phyloP scores from a whole-genome alignment of 164 flowering plant species.

The Berberis thunbergii region DNA sequence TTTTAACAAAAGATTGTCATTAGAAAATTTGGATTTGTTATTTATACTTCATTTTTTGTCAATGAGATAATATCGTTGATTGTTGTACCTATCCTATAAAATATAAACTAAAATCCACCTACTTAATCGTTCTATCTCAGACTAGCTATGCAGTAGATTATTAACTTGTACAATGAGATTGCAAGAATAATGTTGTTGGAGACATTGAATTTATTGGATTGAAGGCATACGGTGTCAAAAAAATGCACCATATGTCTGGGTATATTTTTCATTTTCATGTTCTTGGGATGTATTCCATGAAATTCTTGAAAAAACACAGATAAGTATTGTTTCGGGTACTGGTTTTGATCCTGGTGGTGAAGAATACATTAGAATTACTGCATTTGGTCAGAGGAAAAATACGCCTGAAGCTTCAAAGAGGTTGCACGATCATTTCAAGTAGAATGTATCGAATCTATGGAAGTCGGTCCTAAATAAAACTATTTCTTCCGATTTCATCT shows the following conservation, averaged over 20 bases:
- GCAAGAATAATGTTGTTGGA: constrained; percentile 47
- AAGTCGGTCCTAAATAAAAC: no score
- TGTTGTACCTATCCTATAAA: no score
- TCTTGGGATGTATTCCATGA: constrained; percentile 76
- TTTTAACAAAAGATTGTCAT: no score
- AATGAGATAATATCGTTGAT: no score
- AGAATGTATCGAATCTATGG: no score
- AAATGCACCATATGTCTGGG: constrained; percentile 88
- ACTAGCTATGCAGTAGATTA: constrained; percentile 26
- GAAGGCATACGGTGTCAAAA: constrained; percentile 65
- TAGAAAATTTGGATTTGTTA: no score
- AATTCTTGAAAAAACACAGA: constrained; percentile 64
- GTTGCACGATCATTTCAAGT: constrained; percentile 33
- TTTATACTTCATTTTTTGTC: no score
- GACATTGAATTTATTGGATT: constrained; percentile 45
- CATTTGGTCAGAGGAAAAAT: constrained; percentile 53
- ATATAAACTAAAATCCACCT: no score
- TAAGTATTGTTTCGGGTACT: constrained; percentile 64
- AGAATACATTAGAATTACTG: constrained; percentile 56
- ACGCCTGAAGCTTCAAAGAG: constrained; percentile 69
- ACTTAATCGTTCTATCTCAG: no score
- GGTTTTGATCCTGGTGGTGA: constrained; percentile 91
- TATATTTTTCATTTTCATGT: constrained; percentile 58
- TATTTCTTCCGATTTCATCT: no score
- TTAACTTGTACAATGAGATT: constrained; percentile 66